Conservation (phyloP, 148 eudicot genomes). For the Beta vulgaris region DNA sequence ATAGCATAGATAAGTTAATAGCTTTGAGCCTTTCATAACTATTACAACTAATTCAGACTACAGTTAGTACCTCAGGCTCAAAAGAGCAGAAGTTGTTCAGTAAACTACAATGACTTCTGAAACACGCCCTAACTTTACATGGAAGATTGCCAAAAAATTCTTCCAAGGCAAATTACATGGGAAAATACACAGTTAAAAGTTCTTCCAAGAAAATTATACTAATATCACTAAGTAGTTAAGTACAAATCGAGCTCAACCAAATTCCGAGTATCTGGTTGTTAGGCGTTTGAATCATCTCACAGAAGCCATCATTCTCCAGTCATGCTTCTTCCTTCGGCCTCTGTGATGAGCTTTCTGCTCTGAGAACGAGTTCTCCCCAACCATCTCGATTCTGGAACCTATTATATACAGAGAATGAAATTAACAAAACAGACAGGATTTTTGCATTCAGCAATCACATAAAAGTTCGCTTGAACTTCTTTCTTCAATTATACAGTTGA, state of each 20-base stretch:
- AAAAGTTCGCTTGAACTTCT: background rate
- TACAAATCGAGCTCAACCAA: background rate
- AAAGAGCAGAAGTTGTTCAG: too few relatives aligned
- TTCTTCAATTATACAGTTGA: too few relatives aligned
- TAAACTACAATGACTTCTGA: background rate
- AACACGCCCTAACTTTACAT: background rate
- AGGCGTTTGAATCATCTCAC: slow-evolving; percentile 24
- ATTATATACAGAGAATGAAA: slow-evolving; percentile 12
- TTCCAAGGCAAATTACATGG: background rate
- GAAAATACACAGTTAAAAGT: background rate
- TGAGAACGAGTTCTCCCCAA: slow-evolving; percentile 57
- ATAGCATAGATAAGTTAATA: too few relatives aligned
- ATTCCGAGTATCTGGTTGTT: background rate
- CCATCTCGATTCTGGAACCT: slow-evolving; percentile 49
- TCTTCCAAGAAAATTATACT: background rate
- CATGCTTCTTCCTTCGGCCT: slow-evolving; percentile 74
- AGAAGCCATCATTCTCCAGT: slow-evolving; percentile 55
- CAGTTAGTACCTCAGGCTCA: too few relatives aligned
- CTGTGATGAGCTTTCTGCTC: slow-evolving; percentile 72
- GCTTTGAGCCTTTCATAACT: too few relatives aligned
- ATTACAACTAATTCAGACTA: too few relatives aligned
- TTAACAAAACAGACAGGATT: slow-evolving; percentile 6
- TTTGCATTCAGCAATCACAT: background rate
- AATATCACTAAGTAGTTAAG: background rate
- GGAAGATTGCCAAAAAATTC: background rate